phyloP scores from a whole-genome alignment of 306 rosid species.

The Biancaea sappan region DNA sequence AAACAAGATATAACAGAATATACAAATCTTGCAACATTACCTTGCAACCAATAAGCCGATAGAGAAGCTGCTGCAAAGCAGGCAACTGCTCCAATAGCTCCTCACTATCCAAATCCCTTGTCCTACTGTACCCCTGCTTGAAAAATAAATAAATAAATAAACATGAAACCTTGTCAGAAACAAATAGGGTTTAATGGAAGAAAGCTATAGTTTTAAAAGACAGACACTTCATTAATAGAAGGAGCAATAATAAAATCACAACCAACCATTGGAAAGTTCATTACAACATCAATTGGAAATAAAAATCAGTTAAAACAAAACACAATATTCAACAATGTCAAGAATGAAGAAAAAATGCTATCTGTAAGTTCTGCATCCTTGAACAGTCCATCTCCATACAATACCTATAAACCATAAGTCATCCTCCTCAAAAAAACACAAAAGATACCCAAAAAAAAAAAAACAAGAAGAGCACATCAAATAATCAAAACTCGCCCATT shows the following conservation, averaged over 20 bases:
- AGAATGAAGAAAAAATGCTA: not conserved
- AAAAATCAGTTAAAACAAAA: not conserved
- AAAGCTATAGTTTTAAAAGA: conserved; percentile 10
- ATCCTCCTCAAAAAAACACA: not conserved
- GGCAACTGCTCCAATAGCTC: conserved; percentile 94
- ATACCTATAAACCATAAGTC: not conserved
- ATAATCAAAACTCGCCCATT: not conserved
- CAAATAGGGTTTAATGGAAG: conserved; percentile 6
- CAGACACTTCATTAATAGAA: conserved; percentile 2
- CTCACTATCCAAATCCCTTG: conserved; percentile 95
- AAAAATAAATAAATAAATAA: conserved; percentile 31
- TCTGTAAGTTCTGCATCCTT: not conserved
- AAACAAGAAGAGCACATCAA: not conserved
- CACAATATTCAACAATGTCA: not conserved
- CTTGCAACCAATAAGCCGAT: conserved; percentile 92
- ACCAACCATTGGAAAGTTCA: conserved; percentile 3
- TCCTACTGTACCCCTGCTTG: conserved; percentile 86
- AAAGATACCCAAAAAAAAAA: not conserved
- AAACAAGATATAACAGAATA: conserved; percentile 2
- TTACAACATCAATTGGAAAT: conserved; percentile 12
- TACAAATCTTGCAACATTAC: conserved; percentile 43
- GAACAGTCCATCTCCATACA: conserved; percentile 6
- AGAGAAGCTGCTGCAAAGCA: conserved; percentile 88
- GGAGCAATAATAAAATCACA: not conserved
- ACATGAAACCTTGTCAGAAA: conserved; percentile 4